Evolutionary conservation across 352 stramenopile species (phyloP).

Genomic region (Globisporangium nunn): DNA sequence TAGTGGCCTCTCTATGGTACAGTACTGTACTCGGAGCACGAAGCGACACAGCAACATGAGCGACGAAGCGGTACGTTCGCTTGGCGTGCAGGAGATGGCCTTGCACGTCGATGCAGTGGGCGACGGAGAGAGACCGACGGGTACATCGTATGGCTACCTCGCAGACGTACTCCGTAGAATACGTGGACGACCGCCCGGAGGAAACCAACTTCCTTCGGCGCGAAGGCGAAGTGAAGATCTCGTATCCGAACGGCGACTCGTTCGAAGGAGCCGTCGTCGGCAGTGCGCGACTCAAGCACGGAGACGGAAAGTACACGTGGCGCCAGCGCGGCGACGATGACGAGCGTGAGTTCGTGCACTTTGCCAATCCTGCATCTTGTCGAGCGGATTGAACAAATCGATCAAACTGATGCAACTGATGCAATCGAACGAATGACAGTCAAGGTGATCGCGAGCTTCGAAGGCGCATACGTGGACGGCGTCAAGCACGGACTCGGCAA

Average conservation of each 20-base stretch:
- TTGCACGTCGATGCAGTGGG: neutral
- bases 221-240: conserved; percentile 81
- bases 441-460: conserved; percentile 70
- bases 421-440: conserved; percentile 10
- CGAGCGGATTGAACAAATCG: neutral
- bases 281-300: conserved; percentile 74
- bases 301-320: conserved; percentile 86
- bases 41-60: conserved; percentile 20
- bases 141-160: neutral
- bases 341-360: conserved; percentile 25
- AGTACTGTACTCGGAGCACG: conserved; percentile 9
- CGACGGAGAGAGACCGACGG: neutral
- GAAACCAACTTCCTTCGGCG: conserved; percentile 81
- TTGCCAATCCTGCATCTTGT: neutral
- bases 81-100: neutral
- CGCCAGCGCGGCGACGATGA: conserved; percentile 52
- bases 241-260: conserved; percentile 87
- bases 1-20: neutral
- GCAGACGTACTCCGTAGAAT: conserved; percentile 75
- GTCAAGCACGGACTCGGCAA: conserved; percentile 84
- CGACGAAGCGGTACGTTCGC: conserved; percentile 32
- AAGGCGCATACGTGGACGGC: conserved; percentile 84
- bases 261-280: conserved; percentile 83
- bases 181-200: conserved; percentile 84
- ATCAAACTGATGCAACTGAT: neutral